Evolutionary conservation across 129 eudicot species (phyloP).

Genomic region (Cynara cardunculus): DNA sequence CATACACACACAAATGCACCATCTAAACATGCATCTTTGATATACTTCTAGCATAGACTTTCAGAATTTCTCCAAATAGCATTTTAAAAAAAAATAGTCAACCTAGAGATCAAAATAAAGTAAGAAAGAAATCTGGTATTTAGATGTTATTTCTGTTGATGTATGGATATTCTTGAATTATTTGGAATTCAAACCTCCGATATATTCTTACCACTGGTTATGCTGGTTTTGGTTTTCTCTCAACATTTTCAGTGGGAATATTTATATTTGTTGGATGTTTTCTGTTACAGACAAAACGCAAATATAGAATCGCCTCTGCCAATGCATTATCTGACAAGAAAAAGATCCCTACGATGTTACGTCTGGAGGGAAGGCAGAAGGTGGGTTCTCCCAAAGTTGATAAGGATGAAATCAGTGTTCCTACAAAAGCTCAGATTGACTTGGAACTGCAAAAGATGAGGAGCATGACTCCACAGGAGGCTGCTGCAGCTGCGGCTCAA

Average conservation of each 20-base stretch:
- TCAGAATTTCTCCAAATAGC: too few species aligned
- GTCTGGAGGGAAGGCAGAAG: constrained; percentile 56
- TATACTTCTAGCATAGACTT: too few species aligned
- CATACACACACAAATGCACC: too few species aligned
- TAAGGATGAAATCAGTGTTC: constrained; percentile 41
- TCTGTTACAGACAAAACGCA: constrained; percentile 63
- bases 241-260: not conserved
- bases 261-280: not conserved
- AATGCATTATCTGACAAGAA: constrained; percentile 54
- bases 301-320: constrained; percentile 52
- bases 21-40: too few species aligned
- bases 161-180: too few species aligned
- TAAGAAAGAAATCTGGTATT: too few species aligned
- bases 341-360: constrained; percentile 41
- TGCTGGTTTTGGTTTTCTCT: not conserved
- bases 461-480: constrained; percentile 89
- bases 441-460: constrained; percentile 80
- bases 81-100: too few species aligned
- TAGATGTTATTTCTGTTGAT: too few species aligned
- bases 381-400: constrained; percentile 35
- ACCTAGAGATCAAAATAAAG: too few species aligned
- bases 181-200: too few species aligned
- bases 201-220: too few species aligned
- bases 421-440: constrained; percentile 69
- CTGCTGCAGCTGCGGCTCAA: constrained; percentile 90